phyloP scores from a whole-genome alignment of 257 asterid genomes.

The Solanum etuberosum region DNA sequence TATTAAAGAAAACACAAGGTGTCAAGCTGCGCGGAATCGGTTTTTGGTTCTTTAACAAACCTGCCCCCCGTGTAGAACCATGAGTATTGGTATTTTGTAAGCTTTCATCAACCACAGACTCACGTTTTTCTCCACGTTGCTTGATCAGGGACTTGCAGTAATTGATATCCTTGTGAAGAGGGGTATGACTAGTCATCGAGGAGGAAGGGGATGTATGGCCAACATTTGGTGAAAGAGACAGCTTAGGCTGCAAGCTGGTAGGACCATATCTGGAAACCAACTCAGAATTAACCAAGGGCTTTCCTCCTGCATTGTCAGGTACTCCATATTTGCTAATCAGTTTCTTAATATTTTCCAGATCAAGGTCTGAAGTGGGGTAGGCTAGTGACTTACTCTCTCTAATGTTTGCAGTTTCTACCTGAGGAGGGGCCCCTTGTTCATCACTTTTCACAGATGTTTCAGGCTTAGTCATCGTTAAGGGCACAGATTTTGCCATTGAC shows the following conservation, averaged over 20 bases:
- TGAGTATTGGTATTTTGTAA: neutral
- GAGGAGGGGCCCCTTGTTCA: constrained; percentile 11
- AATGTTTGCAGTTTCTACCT: neutral
- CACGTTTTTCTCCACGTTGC: constrained; percentile 21
- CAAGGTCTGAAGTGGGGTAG: neutral
- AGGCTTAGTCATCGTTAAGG: neutral
- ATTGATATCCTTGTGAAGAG: constrained; percentile 8
- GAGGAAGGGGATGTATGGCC: neutral
- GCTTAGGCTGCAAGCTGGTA: neutral
- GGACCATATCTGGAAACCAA: neutral
- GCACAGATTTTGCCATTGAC: neutral
- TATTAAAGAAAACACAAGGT: constrained; percentile 12
- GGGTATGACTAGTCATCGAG: neutral
- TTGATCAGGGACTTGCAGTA: constrained; percentile 9
- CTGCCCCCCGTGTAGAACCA: constrained; percentile 7
- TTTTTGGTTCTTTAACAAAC: neutral
- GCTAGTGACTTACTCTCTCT: neutral
- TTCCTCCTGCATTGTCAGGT: neutral
- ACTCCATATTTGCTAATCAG: neutral
- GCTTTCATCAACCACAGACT: neutral
- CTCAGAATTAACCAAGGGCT: neutral
- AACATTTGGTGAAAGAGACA: neutral
- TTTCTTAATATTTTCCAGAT: neutral
- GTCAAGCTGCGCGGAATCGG: neutral
- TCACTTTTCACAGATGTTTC: neutral